Conservation (phyloP, 1,284 basidiomycete species). For the Boletellus deceptivus region DNA sequence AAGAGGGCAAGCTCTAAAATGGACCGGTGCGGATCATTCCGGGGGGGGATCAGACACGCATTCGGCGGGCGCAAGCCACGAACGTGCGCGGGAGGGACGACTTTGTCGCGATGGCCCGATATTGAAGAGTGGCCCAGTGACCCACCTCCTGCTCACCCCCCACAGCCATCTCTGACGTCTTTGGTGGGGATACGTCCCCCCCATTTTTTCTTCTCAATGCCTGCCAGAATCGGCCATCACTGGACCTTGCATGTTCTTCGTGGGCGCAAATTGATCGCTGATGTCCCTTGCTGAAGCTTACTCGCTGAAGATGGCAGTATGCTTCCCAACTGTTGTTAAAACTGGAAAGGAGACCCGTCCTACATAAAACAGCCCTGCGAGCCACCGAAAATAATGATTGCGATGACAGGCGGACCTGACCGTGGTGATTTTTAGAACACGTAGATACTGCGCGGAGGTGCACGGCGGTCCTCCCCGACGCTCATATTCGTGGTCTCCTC, state of each 20-base stretch:
- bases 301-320: background rate
- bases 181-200: background rate
- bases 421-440: slow-evolving; percentile 2
- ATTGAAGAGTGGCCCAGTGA: background rate
- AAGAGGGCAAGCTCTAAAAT: slow-evolving; percentile 17
- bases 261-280: slow-evolving; percentile 4
- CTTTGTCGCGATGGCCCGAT: slow-evolving; percentile 8
- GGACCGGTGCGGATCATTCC: slow-evolving; percentile 29
- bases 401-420: background rate
- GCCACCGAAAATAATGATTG: background rate
- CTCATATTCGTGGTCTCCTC: slow-evolving; percentile 6
- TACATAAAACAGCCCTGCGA: background rate
- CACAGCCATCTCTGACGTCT: no score
- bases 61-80: slow-evolving; percentile 9
- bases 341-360: background rate
- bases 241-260: slow-evolving; percentile 3
- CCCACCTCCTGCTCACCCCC: slow-evolving; percentile 7
- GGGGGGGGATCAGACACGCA: slow-evolving; percentile 16
- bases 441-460: background rate
- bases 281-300: background rate
- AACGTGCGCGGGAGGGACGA: slow-evolving; percentile 9
- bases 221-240: background rate
- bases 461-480: background rate
- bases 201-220: background rate
- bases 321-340: slow-evolving; percentile 7